Percentiles rank a stretch among this genome's conserved stretches.
phyloP scores from a whole-genome alignment of 75 land plant species.

The Picea sitchensis region DNA sequence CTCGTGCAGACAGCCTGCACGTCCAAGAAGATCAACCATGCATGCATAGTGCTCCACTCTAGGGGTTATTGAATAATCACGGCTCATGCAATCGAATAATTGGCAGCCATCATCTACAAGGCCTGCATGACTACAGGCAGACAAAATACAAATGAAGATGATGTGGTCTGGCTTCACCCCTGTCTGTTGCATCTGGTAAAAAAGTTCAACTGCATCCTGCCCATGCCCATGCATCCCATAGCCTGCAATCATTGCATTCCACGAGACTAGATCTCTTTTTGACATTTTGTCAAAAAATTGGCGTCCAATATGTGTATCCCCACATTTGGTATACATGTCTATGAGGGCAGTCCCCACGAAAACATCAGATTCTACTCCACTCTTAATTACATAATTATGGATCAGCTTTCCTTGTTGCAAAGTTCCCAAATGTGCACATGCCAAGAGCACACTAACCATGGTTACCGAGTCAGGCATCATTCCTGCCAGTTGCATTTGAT shows the following conservation, averaged over 20 bases:
- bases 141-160: too few species aligned
- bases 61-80: too few species aligned
- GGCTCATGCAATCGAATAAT: too few species aligned
- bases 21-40: too few species aligned
- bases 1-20: too few species aligned
- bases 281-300: constrained; percentile 26
- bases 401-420: constrained; percentile 13
- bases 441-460: constrained; percentile 14
- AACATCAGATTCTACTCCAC: constrained; percentile 6
- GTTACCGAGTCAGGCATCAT: constrained; percentile 22
- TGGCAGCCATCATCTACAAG: too few species aligned
- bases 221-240: not conserved
- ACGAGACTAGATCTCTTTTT: constrained; percentile 11
- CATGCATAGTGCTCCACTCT: too few species aligned
- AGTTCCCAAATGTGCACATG: constrained; percentile 17
- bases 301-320: constrained; percentile 8
- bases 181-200: too few species aligned
- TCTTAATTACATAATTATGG: constrained; percentile 13
- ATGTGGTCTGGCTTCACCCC: too few species aligned
- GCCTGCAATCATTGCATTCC: constrained; percentile 38
- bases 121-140: too few species aligned
- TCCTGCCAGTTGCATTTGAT: constrained; percentile 10
- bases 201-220: too few species aligned
- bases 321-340: constrained; percentile 28
- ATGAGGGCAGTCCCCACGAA: constrained; percentile 22